Evolutionary conservation across 345 rosid genomes (phyloP).

Genomic region (Moricandia arvensis): DNA sequence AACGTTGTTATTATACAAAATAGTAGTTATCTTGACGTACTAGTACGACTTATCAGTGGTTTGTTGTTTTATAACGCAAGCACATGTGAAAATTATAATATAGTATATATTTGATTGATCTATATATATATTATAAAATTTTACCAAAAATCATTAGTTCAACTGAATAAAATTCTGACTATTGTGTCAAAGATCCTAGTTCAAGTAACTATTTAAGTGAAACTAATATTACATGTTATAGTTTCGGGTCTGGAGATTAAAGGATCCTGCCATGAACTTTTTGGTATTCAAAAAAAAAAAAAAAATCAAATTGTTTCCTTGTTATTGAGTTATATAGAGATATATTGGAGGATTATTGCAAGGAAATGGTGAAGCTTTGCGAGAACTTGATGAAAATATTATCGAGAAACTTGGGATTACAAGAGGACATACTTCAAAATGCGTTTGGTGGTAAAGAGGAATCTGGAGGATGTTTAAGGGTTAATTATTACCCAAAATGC

Average conservation of each 20-base stretch:
- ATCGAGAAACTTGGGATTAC: slow-evolving; percentile 64
- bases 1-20: neutral
- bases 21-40: neutral
- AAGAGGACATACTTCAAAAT: slow-evolving; percentile 50
- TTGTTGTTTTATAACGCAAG: neutral
- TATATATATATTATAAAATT: too few relatives aligned
- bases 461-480: slow-evolving; percentile 74
- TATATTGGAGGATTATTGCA: slow-evolving; percentile 64
- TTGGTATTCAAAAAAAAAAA: too few relatives aligned
- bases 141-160: too few relatives aligned
- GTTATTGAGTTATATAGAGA: slow-evolving; percentile 44
- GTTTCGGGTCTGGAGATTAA: too few relatives aligned
- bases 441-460: slow-evolving; percentile 67
- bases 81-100: neutral
- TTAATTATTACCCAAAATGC: slow-evolving; percentile 85
- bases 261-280: too few relatives aligned
- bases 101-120: neutral
- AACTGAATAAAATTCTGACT: too few relatives aligned
- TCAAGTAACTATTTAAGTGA: too few relatives aligned
- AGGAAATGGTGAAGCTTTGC: slow-evolving; percentile 52
- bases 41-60: neutral
- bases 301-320: neutral
- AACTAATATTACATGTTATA: too few relatives aligned
- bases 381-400: slow-evolving; percentile 63
- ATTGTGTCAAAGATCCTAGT: too few relatives aligned